These are phyloP conservation scores for Globisporangium spinosum DNA, from an alignment of 352 stramenopile genomes.

Conservation along the genomic window DNA sequence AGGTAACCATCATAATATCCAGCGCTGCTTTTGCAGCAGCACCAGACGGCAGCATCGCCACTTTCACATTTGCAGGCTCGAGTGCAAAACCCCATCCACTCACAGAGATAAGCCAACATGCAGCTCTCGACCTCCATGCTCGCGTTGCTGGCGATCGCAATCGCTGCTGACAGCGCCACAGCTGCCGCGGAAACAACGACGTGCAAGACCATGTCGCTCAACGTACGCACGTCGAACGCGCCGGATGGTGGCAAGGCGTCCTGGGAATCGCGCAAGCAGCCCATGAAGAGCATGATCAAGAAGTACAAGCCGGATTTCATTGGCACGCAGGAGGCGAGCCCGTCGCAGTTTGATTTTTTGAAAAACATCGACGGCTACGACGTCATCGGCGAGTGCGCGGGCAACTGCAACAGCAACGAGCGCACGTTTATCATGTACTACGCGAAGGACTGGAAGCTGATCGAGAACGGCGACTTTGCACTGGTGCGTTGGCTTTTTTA, in stretches of 20 bases:
- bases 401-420: conserved; percentile 52
- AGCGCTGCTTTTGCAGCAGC: neutral
- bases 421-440: conserved; percentile 61
- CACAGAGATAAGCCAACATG: neutral
- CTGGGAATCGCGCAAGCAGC: conserved; percentile 46
- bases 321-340: conserved; percentile 70
- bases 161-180: neutral
- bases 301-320: conserved; percentile 64
- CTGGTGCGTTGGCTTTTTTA: conserved; percentile 22
- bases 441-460: conserved; percentile 40
- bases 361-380: conserved; percentile 49
- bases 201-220: conserved; percentile 56
- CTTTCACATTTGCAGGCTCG: conserved; percentile 1
- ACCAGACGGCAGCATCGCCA: neutral
- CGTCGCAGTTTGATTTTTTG: conserved; percentile 55
- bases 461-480: conserved; percentile 65
- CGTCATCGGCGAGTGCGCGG: conserved; percentile 51
- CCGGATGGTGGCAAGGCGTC: conserved; percentile 21
- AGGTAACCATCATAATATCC: neutral
- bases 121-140: conserved; percentile 7
- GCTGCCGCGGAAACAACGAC: neutral
- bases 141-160: neutral
- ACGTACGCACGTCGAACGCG: conserved; percentile 66
- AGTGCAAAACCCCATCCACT: neutral
- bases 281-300: conserved; percentile 48